Conservation (phyloP, 1,284 basidiomycete species). For the Pseudozyma sp. region DNA sequence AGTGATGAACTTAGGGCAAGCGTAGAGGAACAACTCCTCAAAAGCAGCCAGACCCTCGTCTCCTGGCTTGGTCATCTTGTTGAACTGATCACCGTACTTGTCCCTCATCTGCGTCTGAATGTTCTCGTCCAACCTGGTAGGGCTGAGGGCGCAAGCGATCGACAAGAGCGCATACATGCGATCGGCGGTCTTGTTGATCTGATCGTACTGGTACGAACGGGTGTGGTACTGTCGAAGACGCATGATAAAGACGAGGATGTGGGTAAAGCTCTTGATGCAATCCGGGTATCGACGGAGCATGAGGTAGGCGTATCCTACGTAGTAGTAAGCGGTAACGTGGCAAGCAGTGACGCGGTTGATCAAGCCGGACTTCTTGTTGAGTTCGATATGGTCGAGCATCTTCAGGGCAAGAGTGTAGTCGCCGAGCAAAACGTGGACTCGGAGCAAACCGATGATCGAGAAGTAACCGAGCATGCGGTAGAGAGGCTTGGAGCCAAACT, state of each 20-base stretch:
- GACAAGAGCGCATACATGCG: slow-evolving; percentile 97
- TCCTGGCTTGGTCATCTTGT: slow-evolving; percentile 78
- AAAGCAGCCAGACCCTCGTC: slow-evolving; percentile 82
- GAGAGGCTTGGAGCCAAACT: slow-evolving; percentile 87
- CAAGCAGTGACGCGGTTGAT: slow-evolving; percentile 66
- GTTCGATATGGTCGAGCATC: slow-evolving; percentile 91
- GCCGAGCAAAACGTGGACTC: slow-evolving; percentile 93
- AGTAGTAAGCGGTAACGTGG: slow-evolving; percentile 91
- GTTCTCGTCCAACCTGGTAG: slow-evolving; percentile 88
- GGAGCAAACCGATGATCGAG: slow-evolving; percentile 91
- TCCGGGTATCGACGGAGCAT: slow-evolving; percentile 94
- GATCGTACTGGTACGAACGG: slow-evolving; percentile 94
- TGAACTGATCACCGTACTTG: slow-evolving; percentile 88
- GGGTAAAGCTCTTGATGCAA: slow-evolving; percentile 90
- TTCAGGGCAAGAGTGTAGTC: slow-evolving; percentile 95
- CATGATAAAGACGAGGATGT: slow-evolving; percentile 79
- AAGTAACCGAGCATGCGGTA: slow-evolving; percentile 97
- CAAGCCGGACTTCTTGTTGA: slow-evolving; percentile 63
- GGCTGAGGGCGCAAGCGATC: slow-evolving; percentile 90
- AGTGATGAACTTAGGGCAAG: slow-evolving; percentile 95
- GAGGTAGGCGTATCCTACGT: slow-evolving; percentile 95
- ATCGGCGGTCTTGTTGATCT: slow-evolving; percentile 97
- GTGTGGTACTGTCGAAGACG: slow-evolving; percentile 83
- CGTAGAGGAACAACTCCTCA: slow-evolving; percentile 92
- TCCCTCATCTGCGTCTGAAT: slow-evolving; percentile 93